Conservation (phyloP, 2,329 filamentous ascomycete species). For the Claviceps humidiphila region DNA sequence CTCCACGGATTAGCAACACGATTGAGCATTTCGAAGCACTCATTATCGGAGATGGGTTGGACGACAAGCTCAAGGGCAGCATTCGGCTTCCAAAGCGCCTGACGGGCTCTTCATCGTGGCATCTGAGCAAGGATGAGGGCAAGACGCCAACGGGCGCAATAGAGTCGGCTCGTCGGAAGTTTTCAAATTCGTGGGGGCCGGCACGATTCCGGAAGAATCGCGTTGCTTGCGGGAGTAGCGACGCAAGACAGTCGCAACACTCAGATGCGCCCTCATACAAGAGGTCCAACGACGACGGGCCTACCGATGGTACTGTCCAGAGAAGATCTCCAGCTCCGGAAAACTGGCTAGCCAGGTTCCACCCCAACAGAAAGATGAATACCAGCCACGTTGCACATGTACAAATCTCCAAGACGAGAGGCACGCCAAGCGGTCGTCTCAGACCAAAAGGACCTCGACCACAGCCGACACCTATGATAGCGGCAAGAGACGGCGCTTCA, state of each 20-base stretch:
- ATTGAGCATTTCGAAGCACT: constrained; percentile 7
- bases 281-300: not conserved
- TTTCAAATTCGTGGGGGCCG: constrained; percentile 4
- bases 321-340: not conserved
- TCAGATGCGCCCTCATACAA: not conserved
- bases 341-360: not conserved
- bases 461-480: not conserved
- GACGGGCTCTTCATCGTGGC: constrained; percentile 1
- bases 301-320: not conserved
- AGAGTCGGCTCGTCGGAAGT: constrained; percentile 2
- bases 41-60: not conserved
- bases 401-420: not conserved
- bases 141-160: not conserved
- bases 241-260: not conserved
- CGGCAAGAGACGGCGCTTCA: not conserved
- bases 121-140: not conserved
- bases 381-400: not conserved
- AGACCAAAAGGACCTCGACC: not conserved
- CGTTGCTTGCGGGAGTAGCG: not conserved
- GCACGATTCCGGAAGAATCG: constrained; percentile 2
- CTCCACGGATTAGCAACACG: constrained; percentile 3
- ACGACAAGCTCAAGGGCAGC: not conserved
- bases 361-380: not conserved
- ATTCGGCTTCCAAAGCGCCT: not conserved
- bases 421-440: not conserved